Evolutionary conservation across 148 eudicot species (phyloP).

Genomic region (Hydrangea macrophylla): DNA sequence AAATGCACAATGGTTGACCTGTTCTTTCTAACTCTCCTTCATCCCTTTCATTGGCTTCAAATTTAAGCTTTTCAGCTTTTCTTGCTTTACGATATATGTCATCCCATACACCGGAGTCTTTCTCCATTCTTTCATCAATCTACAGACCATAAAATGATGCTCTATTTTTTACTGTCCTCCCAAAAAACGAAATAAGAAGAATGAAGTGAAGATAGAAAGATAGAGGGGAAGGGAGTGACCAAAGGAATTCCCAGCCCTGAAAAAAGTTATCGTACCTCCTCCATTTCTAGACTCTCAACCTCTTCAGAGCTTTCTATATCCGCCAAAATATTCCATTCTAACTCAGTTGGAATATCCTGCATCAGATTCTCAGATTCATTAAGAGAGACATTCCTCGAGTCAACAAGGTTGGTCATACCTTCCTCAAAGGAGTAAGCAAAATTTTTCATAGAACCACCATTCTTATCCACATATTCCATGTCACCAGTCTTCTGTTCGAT

Average conservation of each 20-base stretch:
- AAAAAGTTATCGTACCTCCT: conserved; percentile 50
- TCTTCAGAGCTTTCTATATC: conserved; percentile 74
- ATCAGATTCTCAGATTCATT: conserved; percentile 25
- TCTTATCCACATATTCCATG: conserved; percentile 22
- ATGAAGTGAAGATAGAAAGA: neutral
- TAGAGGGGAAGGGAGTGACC: neutral
- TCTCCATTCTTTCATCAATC: conserved; percentile 92
- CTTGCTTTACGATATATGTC: conserved; percentile 84
- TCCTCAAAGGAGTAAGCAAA: conserved; percentile 64
- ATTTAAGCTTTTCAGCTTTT: conserved; percentile 80
- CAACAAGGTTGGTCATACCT: conserved; percentile 28
- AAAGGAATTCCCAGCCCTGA: conserved; percentile 1
- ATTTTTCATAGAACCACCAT: conserved; percentile 21
- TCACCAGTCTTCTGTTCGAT: conserved; percentile 31
- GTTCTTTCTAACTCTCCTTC: conserved; percentile 97
- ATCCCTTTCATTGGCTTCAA: conserved; percentile 86
- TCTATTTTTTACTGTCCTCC: neutral
- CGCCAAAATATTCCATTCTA: conserved; percentile 68
- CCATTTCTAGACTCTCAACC: conserved; percentile 64
- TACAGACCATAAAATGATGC: conserved; percentile 25
- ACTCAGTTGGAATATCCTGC: conserved; percentile 42
- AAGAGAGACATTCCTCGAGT: conserved; percentile 31
- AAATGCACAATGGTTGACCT: conserved; percentile 77
- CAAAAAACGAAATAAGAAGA: conserved; percentile 2
- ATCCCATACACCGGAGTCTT: conserved; percentile 82